Base-by-base conservation (phyloP, 306 rosid genomes). In the Malus orientalis region DNA sequence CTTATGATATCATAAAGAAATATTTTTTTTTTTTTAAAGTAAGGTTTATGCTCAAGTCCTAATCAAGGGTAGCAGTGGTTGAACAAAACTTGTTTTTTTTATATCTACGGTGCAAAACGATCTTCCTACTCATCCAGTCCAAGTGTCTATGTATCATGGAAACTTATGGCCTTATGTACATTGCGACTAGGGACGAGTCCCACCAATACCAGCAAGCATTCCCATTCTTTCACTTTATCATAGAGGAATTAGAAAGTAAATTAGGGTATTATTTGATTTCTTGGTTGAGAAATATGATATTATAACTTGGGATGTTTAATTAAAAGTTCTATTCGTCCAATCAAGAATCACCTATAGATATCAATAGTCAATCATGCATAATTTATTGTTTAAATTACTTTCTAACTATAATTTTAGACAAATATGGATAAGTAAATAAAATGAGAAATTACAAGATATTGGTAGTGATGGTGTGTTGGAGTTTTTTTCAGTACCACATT, bases 201-300 rank as follows among this genome's bases (percentile, higher is more conserved):
- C 36, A 32, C 1, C 36, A 32, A 49, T 23, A 11, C n/a, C 76
- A 68, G 18, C 67, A 11, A 61, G 53, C 67, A 75, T 14, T 51
- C 73, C 15, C 45, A 23, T 64, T 38, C 20, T 19, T 65, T 53
- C 20, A 10, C 8, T 40, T 62, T 25, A 6, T 22, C 72, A 42
- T 14, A 23, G 57, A 23, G 23, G 29, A 18, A 70, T 55, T 16
- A 70, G 62, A 11, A 51, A 68, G 11, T 5, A 22, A 45, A 9
- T 30, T 11, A 18, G 2, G 29, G 42, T n/a, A 15, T 59, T 20
- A 29, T 19, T 19, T 49, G 20, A 49, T 15, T 32, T n/a, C 6
- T 47, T 77, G 74, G 70, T 61, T 77, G 70, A 60, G 29, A 23
- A 70, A 69, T 47, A 57, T 70, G 29, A 15, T 49, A n/a, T 70